Base-by-base conservation (phyloP, 2,329 filamentous ascomycete genomes). In the Magnaporthiopsis incrustans region DNA sequence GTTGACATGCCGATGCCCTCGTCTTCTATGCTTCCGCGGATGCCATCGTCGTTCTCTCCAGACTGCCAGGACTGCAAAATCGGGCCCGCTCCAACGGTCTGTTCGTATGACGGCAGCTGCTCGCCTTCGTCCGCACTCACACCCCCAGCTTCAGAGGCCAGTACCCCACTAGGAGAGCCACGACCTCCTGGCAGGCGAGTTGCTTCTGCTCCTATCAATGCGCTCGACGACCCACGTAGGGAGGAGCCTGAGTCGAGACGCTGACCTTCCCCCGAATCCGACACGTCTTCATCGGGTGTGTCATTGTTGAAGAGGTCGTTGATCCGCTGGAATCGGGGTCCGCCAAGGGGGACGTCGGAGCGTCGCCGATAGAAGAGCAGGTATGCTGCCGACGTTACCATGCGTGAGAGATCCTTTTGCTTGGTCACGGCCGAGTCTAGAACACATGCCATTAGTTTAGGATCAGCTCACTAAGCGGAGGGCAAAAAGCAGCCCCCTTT, bases 321-420 rank as follows among this genome's bases (percentile, higher is more conserved):
- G 61, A 97, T 86, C 68, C 88, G 80, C 69, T 88, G 84, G 66
- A 97, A 88, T 62, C 84, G 84, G 59, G 88, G 82, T 32, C 93
- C 93, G 65, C 95, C 95, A 68, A 99, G 85, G 67, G 92, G 90
- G 67, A 77, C 77, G 10, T 84, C 81, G 6, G 92, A 91, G 67
- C 92, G 89, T 65, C 95, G 90, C 57, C 95, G 91, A 78, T 99
- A 99, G 81, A 99, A 99, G 44, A 99, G 82, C 14, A 99, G 83
- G 76, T 99, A 99, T 0, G 95, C 95, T 26, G 90, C 88, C 22
- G 85, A 77, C 5, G 91, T 90, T 6, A 96, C 85, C 11, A 92
- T 85, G 33, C 79, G 80, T 44, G 83, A 76, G 0, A 86, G 80
- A 66, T 90, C 84, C 33, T 79, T 81, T 8, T 84, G 81, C 68